These are phyloP conservation scores for Podaxis sp. DNA, from an alignment of 768 basidiomycete genomes.

Conservation along the genomic window DNA sequence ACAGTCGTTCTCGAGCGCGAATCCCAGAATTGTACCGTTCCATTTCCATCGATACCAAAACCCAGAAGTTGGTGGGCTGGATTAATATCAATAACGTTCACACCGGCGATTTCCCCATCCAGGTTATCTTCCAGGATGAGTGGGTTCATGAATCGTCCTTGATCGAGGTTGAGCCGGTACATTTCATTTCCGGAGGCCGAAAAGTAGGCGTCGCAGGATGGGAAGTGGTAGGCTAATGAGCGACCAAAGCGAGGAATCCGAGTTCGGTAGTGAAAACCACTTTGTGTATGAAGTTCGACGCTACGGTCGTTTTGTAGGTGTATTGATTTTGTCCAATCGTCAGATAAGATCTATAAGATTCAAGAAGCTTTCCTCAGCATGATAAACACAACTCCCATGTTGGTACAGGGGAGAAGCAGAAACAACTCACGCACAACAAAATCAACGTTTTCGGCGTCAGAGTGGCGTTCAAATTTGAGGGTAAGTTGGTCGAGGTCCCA, in stretches of 20 bases:
- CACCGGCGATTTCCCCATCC: constrained; percentile 67
- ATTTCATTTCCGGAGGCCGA: constrained; percentile 85
- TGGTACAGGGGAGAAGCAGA: not conserved
- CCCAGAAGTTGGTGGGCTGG: constrained; percentile 87
- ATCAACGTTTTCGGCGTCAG: constrained; percentile 96
- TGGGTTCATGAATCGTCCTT: constrained; percentile 90
- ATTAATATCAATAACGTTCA: constrained; percentile 92
- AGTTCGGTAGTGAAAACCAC: constrained; percentile 88
- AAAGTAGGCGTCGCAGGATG: constrained; percentile 88
- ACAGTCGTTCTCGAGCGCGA: constrained; percentile 78
- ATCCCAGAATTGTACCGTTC: constrained; percentile 96
- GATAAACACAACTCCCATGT: constrained; percentile 4
- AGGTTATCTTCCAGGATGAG: constrained; percentile 54
- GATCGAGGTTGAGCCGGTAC: constrained; percentile 92
- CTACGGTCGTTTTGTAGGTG: constrained; percentile 97
- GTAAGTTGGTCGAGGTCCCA: constrained; percentile 94
- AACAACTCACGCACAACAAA: constrained; percentile 83
- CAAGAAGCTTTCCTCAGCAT: not conserved
- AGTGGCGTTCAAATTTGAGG: constrained; percentile 93
- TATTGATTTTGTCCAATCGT: constrained; percentile 99
- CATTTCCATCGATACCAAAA: constrained; percentile 86
- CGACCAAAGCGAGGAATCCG: constrained; percentile 95
- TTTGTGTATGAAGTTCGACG: constrained; percentile 91
- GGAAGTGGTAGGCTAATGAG: constrained; percentile 88
- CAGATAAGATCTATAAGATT: constrained; percentile 74